Conservation (phyloP, 106 monocot species). For the Dioscorea zingiberensis region DNA sequence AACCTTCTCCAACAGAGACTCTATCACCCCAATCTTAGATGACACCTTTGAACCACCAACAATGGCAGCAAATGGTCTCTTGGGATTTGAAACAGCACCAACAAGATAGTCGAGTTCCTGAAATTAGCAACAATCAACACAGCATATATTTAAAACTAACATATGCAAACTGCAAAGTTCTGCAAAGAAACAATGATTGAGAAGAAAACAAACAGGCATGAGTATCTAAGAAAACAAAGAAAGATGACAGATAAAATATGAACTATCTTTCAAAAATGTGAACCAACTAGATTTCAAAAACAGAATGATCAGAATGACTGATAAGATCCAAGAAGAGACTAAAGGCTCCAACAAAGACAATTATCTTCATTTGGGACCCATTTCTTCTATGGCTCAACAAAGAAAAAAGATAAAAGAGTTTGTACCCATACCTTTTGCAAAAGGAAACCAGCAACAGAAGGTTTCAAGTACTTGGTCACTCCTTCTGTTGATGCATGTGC, state of each 20-base stretch:
- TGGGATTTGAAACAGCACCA: conserved; percentile 10
- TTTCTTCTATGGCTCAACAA: neutral
- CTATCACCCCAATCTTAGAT: conserved; percentile 10
- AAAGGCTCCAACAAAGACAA: too few species aligned
- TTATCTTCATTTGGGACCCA: too few species aligned
- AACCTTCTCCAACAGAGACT: conserved; percentile 15
- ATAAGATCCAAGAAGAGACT: too few species aligned
- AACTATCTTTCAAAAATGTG: neutral
- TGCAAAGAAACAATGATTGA: too few species aligned
- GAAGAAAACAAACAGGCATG: too few species aligned
- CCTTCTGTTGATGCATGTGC: conserved; percentile 35
- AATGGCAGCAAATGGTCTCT: conserved; percentile 15
- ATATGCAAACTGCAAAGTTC: too few species aligned
- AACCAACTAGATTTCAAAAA: neutral
- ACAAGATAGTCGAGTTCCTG: conserved; percentile 16
- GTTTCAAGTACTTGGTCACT: conserved; percentile 11
- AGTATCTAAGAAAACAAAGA: too few species aligned
- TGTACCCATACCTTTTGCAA: conserved; percentile 3
- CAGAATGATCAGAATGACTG: neutral
- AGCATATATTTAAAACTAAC: too few species aligned
- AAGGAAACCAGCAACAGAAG: conserved; percentile 14
- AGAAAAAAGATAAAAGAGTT: neutral
- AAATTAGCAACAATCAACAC: neutral
- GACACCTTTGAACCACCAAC: conserved; percentile 12
- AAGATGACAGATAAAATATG: neutral